phyloP scores from a whole-genome alignment of 2,329 filamentous ascomycete species.

The Xylariaceae sp. region DNA sequence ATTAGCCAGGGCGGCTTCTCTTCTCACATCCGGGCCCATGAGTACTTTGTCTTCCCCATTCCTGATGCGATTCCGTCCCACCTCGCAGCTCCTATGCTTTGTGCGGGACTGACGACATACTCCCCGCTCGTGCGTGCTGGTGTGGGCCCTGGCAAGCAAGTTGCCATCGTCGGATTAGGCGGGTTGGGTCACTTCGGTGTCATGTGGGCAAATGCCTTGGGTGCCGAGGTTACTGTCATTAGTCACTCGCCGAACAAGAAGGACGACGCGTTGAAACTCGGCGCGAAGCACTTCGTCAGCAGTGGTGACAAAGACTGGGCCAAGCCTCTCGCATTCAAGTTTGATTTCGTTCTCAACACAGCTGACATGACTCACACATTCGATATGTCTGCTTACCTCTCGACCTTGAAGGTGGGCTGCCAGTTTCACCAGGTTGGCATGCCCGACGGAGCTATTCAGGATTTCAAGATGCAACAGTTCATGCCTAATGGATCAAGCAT shows the following conservation, averaged over 20 bases:
- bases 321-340: constrained; percentile 45
- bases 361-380: constrained; percentile 49
- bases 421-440: constrained; percentile 56
- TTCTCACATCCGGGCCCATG: constrained; percentile 44
- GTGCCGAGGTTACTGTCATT: constrained; percentile 62
- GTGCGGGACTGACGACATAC: constrained; percentile 72
- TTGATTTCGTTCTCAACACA: constrained; percentile 49
- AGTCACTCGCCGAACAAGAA: constrained; percentile 56
- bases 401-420: constrained; percentile 46
- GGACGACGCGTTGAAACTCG: constrained; percentile 56
- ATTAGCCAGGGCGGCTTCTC: constrained; percentile 63
- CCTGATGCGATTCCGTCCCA: constrained; percentile 47
- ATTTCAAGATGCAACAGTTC: constrained; percentile 38
- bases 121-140: constrained; percentile 63
- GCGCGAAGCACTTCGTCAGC: constrained; percentile 52
- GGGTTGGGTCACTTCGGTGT: constrained; percentile 72
- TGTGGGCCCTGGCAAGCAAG: constrained; percentile 64
- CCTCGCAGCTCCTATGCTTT: constrained; percentile 65
- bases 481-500: constrained; percentile 34
- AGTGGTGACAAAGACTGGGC: constrained; percentile 52
- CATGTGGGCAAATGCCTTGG: constrained; percentile 66
- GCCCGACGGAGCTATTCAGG: constrained; percentile 44
- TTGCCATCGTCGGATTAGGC: constrained; percentile 69
- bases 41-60: constrained; percentile 58
- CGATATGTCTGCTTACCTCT: constrained; percentile 47